phyloP scores from a whole-genome alignment of 805 yeast genomes.

The Candida ovalis region DNA sequence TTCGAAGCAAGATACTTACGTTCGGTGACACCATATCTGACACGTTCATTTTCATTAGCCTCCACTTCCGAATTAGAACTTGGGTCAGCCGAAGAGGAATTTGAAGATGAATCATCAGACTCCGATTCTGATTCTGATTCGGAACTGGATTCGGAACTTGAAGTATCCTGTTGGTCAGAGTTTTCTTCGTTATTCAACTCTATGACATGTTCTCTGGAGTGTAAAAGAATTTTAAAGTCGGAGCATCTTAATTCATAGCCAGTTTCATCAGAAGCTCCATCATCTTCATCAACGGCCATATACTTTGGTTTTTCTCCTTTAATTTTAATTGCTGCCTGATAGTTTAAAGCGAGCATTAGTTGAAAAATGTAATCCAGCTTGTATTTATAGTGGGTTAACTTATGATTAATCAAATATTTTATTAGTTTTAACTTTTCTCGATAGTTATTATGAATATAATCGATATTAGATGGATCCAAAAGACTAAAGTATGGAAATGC shows the following conservation, averaged over 20 bases:
- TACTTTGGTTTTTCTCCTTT: not conserved
- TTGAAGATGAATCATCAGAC: not conserved
- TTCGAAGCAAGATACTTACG: not conserved
- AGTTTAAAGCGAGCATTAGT: slow-evolving; percentile 3
- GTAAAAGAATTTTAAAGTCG: not conserved
- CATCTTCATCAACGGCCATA: slow-evolving; percentile 2
- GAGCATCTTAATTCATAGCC: not conserved
- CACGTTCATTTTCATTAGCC: not conserved
- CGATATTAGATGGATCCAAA: slow-evolving; percentile 9
- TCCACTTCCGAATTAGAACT: not conserved
- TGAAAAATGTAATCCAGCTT: not conserved
- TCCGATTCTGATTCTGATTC: not conserved
- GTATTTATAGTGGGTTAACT: not conserved
- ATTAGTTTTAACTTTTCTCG: slow-evolving; percentile 13
- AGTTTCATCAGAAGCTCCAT: not conserved
- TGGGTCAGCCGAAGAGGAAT: not conserved
- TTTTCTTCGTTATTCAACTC: no score
- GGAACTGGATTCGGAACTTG: not conserved
- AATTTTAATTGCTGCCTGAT: not conserved
- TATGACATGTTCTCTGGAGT: not conserved
- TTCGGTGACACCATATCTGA: not conserved
- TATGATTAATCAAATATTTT: slow-evolving; percentile 6
- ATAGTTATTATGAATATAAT: slow-evolving; percentile 10
- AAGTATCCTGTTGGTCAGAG: not conserved
- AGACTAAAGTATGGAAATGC: slow-evolving; percentile 15